These are phyloP conservation scores for Neocatenulostroma microsporum DNA, from an alignment of 2,329 filamentous ascomycete genomes.

Conservation along the genomic window DNA sequence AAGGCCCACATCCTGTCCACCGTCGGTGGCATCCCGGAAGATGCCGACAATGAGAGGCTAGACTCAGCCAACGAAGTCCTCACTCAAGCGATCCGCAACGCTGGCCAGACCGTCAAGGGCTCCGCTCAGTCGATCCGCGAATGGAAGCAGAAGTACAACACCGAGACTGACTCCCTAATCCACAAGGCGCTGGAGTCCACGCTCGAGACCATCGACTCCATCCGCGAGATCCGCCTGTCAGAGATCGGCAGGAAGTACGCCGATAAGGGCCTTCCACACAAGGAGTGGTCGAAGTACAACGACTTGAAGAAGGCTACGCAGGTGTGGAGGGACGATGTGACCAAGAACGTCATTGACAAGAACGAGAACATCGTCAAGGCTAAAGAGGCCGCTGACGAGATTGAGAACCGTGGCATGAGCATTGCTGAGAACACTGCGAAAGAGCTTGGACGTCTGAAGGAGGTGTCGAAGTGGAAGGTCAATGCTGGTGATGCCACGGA, in stretches of 20 bases:
- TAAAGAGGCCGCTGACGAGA: slow-evolving; percentile 56
- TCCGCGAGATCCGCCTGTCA: slow-evolving; percentile 75
- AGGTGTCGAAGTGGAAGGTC: slow-evolving; percentile 79
- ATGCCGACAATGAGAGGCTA: slow-evolving; percentile 47
- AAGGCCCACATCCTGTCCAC: slow-evolving; percentile 57
- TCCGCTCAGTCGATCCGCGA: slow-evolving; percentile 67
- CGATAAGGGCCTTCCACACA: slow-evolving; percentile 92
- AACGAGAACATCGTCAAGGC: slow-evolving; percentile 60
- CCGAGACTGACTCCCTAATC: slow-evolving; percentile 61
- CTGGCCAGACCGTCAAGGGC: slow-evolving; percentile 66
- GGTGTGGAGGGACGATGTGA: slow-evolving; percentile 76
- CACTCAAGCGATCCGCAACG: slow-evolving; percentile 51
- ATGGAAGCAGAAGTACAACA: slow-evolving; percentile 67
- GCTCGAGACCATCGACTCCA: slow-evolving; percentile 71
- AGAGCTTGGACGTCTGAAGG: slow-evolving; percentile 72
- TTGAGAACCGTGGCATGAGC: slow-evolving; percentile 74
- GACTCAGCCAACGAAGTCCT: slow-evolving; percentile 48
- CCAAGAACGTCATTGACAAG: slow-evolving; percentile 59
- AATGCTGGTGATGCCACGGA: slow-evolving; percentile 63
- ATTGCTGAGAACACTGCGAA: slow-evolving; percentile 70
- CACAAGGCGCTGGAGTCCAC: slow-evolving; percentile 69
- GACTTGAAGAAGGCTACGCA: slow-evolving; percentile 73
- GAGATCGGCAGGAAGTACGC: slow-evolving; percentile 92
- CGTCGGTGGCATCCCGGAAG: slow-evolving; percentile 49
- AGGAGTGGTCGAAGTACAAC: slow-evolving; percentile 95